Percentiles rank a stretch among this genome's conserved stretches.
phyloP scores from a whole-genome alignment of 2,329 filamentous ascomycete species.

The Colletotrichum costaricense region DNA sequence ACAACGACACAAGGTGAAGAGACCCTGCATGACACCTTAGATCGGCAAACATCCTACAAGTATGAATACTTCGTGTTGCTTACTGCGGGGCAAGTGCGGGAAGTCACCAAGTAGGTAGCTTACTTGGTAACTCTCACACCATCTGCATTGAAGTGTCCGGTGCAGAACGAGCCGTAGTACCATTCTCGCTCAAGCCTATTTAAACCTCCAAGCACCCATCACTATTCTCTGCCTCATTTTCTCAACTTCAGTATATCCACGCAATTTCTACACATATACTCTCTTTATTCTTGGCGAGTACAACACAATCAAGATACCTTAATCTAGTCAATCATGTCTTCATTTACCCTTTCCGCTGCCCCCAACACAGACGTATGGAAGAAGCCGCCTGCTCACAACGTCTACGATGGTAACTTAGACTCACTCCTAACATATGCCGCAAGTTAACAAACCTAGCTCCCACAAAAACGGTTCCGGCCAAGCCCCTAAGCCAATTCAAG shows the following conservation, averaged over 20 bases:
- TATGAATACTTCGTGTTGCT: constrained; percentile 10
- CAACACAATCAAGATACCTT: not conserved
- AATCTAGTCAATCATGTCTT: constrained; percentile 20
- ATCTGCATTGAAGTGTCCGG: not conserved
- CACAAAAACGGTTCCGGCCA: constrained; percentile 49
- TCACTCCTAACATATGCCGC: not conserved
- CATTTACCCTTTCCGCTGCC: constrained; percentile 65
- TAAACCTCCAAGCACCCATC: not conserved
- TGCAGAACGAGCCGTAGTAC: not conserved
- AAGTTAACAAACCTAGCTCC: constrained; percentile 35
- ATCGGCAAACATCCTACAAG: not conserved
- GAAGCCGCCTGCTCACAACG: constrained; percentile 70
- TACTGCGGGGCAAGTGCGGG: constrained; percentile 22
- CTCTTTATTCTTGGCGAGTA: too few relatives aligned
- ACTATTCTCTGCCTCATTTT: not conserved
- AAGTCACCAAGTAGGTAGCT: not conserved
- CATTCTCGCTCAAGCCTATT: not conserved
- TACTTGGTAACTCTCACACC: not conserved
- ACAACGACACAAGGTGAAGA: not conserved
- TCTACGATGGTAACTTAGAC: constrained; percentile 67
- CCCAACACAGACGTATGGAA: constrained; percentile 82
- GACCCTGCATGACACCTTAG: constrained; percentile 4
- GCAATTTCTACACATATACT: not conserved
- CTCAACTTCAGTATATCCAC: not conserved
- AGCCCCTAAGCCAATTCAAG: constrained; percentile 67